A percentile compares a stretch with the other conserved stretches of the same genome.
Evolutionary conservation across 192 early-diverging fungal genomes (phyloP).

Genomic region (Backusella psychrophila): DNA sequence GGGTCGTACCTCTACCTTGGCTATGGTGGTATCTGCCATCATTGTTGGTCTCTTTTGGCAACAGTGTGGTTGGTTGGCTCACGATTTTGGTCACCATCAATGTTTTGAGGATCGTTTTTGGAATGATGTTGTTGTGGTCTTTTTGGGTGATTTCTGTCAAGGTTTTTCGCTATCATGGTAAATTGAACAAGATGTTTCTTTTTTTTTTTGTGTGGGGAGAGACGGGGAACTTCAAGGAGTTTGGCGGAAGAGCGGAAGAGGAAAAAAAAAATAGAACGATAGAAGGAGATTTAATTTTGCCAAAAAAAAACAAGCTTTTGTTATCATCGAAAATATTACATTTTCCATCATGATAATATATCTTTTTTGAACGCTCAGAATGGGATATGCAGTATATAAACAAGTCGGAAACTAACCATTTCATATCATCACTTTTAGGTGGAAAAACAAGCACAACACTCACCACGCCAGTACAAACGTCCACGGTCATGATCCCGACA

Average conservation of each 20-base stretch:
- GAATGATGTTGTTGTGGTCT: slow-evolving; percentile 63
- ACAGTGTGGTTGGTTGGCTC: slow-evolving; percentile 82
- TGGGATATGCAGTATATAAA: background rate
- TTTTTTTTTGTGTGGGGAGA: background rate
- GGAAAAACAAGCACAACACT: slow-evolving; percentile 90
- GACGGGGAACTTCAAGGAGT: background rate
- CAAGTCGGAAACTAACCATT: background rate
- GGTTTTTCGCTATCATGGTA: slow-evolving; percentile 77
- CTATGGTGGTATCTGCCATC: slow-evolving; percentile 51
- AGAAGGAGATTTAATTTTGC: background rate
- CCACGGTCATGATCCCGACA: slow-evolving; percentile 80
- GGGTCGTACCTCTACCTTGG: slow-evolving; percentile 52
- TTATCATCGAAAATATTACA: background rate
- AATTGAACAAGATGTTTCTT: background rate
- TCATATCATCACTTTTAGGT: slow-evolving; percentile 39
- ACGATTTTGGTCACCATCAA: slow-evolving; percentile 83
- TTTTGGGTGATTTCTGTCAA: slow-evolving; percentile 73
- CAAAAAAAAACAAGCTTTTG: background rate
- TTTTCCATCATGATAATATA: background rate
- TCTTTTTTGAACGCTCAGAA: background rate
- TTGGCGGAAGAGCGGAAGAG: background rate
- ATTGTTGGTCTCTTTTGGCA: slow-evolving; percentile 78
- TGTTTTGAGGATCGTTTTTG: slow-evolving; percentile 65
- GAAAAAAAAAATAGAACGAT: background rate
- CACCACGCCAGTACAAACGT: slow-evolving; percentile 83